Percentiles rank a stretch among this genome's conserved stretches.
Evolutionary conservation across 345 rosid genomes (phyloP).

Genomic region (Kandelia obovata): DNA sequence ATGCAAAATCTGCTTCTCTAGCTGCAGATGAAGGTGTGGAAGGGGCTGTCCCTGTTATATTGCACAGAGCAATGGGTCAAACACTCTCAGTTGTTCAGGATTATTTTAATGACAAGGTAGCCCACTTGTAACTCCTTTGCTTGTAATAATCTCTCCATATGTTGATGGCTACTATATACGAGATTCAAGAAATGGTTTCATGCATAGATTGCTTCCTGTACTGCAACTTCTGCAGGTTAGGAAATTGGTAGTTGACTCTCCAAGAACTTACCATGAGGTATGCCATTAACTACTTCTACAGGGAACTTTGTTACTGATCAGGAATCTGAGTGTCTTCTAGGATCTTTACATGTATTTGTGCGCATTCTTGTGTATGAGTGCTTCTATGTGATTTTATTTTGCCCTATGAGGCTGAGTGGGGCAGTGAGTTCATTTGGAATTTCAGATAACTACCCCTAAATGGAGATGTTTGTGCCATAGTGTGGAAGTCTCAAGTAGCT

Average conservation of each 20-base stretch:
- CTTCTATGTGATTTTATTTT: neutral
- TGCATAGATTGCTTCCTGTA: slow-evolving; percentile 14
- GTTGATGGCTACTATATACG: slow-evolving; percentile 7
- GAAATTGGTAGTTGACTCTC: slow-evolving; percentile 92
- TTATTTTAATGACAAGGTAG: slow-evolving; percentile 79
- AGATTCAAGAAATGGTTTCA: neutral
- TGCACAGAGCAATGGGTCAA: slow-evolving; percentile 97
- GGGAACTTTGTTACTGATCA: slow-evolving; percentile 7
- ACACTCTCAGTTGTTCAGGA: slow-evolving; percentile 96
- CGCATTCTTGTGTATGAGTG: slow-evolving; percentile 6
- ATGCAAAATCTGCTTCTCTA: slow-evolving; percentile 89
- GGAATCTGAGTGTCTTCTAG: neutral
- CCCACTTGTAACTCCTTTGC: slow-evolving; percentile 1
- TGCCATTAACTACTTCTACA: slow-evolving; percentile 11
- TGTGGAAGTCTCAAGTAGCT: neutral
- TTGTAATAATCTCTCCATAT: slow-evolving; percentile 3
- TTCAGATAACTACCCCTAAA: neutral
- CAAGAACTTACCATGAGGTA: slow-evolving; percentile 95
- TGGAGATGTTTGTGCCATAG: neutral
- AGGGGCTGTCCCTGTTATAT: slow-evolving; percentile 79
- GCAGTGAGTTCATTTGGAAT: neutral
- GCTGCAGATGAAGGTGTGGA: slow-evolving; percentile 96
- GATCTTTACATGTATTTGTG: neutral
- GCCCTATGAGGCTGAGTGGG: neutral
- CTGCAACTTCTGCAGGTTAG: slow-evolving; percentile 51